Conservation (phyloP, 805 yeast genomes). For the Candida nonsorbophila region DNA sequence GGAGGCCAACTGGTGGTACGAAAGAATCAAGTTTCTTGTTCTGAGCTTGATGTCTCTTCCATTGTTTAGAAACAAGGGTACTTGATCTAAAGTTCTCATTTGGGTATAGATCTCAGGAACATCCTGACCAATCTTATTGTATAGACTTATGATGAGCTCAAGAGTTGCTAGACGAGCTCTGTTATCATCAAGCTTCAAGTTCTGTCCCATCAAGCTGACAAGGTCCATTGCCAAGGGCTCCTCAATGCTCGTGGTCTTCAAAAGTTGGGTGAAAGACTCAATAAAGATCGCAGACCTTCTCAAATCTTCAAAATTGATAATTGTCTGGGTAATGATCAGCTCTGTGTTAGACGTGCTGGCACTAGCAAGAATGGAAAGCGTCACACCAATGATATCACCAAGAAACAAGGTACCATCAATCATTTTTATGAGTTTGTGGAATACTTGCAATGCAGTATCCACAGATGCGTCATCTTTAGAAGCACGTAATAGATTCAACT, state of each 20-base stretch:
- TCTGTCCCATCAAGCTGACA: conserved; percentile 3
- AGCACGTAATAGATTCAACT: conserved; percentile 5
- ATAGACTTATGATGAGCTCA: conserved; percentile 35
- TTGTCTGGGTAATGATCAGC: not conserved
- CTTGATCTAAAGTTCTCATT: conserved; percentile 59
- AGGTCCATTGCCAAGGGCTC: not conserved
- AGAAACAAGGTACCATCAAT: conserved; percentile 3
- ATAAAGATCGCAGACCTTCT: conserved; percentile 7
- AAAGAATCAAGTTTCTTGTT: conserved; percentile 52
- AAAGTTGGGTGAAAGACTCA: conserved; percentile 1
- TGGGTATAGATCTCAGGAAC: conserved; percentile 41
- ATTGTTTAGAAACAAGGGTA: conserved; percentile 62
- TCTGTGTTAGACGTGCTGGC: not conserved
- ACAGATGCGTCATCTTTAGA: not conserved
- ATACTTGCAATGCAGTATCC: conserved; percentile 1
- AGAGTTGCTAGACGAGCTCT: conserved; percentile 46
- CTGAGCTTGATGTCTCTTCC: conserved; percentile 74
- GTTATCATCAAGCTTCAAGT: conserved; percentile 5
- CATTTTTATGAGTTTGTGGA: conserved; percentile 2
- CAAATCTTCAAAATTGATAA: conserved; percentile 4
- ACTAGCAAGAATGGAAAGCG: too few species aligned
- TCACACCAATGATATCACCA: conserved; percentile 7
- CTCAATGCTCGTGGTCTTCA: not conserved
- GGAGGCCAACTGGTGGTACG: conserved; percentile 19
- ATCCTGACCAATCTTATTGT: conserved; percentile 13